Evolutionary conservation across 768 basidiomycete genomes (phyloP).

Genomic region (Cystoderma amianthinum): DNA sequence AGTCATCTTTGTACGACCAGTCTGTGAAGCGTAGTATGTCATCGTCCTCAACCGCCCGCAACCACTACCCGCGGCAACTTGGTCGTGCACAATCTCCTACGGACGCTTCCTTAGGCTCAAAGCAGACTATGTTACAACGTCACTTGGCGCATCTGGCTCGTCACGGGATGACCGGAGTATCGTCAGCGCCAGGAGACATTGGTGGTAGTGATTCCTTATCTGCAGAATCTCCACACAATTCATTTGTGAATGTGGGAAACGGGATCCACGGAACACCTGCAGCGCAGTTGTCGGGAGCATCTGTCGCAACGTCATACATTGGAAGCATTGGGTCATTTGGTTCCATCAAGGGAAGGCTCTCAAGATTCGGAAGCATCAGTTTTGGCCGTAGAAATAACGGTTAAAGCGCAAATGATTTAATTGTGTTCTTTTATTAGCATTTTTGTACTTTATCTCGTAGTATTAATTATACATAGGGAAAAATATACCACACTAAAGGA

Average conservation of each 20-base stretch:
- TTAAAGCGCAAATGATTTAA: no score
- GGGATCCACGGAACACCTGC: conserved; percentile 29
- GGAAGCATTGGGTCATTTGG: conserved; percentile 52
- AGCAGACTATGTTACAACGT: conserved; percentile 72
- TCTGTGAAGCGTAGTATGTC: conserved; percentile 43
- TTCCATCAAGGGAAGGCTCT: conserved; percentile 68
- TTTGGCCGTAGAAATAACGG: conserved; percentile 45
- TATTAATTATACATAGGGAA: no score
- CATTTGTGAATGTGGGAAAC: conserved; percentile 67
- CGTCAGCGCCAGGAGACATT: conserved; percentile 67
- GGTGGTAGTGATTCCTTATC: conserved; percentile 54
- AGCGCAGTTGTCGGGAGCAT: conserved; percentile 45
- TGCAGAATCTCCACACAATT: conserved; percentile 64
- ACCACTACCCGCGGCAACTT: conserved; percentile 43
- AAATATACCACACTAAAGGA: background rate
- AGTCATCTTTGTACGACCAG: conserved; percentile 40
- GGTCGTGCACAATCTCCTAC: conserved; percentile 33
- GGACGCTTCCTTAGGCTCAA: conserved; percentile 19
- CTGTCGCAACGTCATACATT: conserved; percentile 56
- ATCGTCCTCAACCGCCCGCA: conserved; percentile 33
- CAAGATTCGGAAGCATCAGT: conserved; percentile 68
- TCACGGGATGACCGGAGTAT: conserved; percentile 78
- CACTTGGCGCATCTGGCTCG: conserved; percentile 77
- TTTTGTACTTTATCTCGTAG: no score
- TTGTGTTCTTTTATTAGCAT: background rate